Evolutionary conservation across 768 basidiomycete genomes (phyloP).

Genomic region (Thelephora aurantiotincta): DNA sequence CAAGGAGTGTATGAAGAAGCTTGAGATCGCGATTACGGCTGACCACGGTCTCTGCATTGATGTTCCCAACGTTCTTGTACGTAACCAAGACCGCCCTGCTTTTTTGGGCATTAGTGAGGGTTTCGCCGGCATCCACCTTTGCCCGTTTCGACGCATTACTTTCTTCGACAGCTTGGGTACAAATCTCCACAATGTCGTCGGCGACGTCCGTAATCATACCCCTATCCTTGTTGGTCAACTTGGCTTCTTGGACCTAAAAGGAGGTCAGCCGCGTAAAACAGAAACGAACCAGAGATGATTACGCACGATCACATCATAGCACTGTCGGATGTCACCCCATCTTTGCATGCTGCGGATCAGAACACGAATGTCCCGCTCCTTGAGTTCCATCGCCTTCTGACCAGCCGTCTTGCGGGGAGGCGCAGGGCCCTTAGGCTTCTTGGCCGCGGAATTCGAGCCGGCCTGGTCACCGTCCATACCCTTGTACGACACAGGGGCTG

Average conservation of each 20-base stretch:
- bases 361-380: slow-evolving; percentile 93
- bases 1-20: slow-evolving; percentile 72
- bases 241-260: slow-evolving; percentile 69
- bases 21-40: slow-evolving; percentile 81
- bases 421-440: slow-evolving; percentile 62
- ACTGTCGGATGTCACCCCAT: slow-evolving; percentile 93
- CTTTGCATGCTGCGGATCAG: slow-evolving; percentile 89
- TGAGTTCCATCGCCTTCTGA: slow-evolving; percentile 92
- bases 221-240: slow-evolving; percentile 87
- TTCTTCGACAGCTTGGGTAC: slow-evolving; percentile 69
- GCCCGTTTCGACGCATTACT: slow-evolving; percentile 70
- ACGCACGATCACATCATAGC: slow-evolving; percentile 89
- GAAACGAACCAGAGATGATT: slow-evolving; percentile 1
- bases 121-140: slow-evolving; percentile 70
- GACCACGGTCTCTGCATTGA: slow-evolving; percentile 96
- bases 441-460: slow-evolving; percentile 40
- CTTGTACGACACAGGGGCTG: slow-evolving; percentile 80
- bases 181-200: slow-evolving; percentile 85
- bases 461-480: slow-evolving; percentile 87
- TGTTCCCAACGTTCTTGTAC: slow-evolving; percentile 78
- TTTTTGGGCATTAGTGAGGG: slow-evolving; percentile 84
- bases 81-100: slow-evolving; percentile 94
- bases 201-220: slow-evolving; percentile 82
- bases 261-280: slow-evolving; percentile 3
- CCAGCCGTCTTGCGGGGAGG: slow-evolving; percentile 80